Percentiles rank a stretch among this genome's conserved stretches.
Conservation (phyloP, 2,329 filamentous ascomycete genomes). For the Xylariaceae sp. region DNA sequence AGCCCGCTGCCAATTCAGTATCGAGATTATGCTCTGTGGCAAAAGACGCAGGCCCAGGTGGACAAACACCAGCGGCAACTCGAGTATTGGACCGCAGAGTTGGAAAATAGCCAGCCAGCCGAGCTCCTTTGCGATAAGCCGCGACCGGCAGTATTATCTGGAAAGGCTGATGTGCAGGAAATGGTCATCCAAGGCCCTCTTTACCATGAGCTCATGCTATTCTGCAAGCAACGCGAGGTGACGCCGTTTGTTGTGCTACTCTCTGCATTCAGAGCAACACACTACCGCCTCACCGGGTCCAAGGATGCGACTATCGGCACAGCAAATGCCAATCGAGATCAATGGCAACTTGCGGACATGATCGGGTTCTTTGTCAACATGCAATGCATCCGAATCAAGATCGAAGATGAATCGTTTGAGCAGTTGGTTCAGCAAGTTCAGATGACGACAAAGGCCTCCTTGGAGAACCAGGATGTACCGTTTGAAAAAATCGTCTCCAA, state of each 20-base stretch:
- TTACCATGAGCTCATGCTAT: background rate
- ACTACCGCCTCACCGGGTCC: slow-evolving; percentile 13
- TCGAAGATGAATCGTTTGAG: slow-evolving; percentile 12
- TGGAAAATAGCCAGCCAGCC: slow-evolving; percentile 6
- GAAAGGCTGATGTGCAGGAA: background rate
- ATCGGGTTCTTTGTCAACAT: slow-evolving; percentile 14
- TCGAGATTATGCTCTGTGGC: slow-evolving; percentile 6
- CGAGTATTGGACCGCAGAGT: slow-evolving; percentile 6
- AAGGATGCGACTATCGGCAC: slow-evolving; percentile 13
- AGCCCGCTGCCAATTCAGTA: slow-evolving; percentile 6
- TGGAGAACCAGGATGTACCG: slow-evolving; percentile 11
- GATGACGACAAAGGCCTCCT: background rate
- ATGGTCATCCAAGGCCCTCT: background rate
- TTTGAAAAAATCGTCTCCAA: slow-evolving; percentile 8
- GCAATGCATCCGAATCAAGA: slow-evolving; percentile 6
- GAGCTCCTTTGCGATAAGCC: slow-evolving; percentile 6
- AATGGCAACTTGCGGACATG: background rate
- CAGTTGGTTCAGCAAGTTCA: slow-evolving; percentile 7
- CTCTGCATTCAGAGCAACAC: slow-evolving; percentile 12
- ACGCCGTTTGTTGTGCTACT: slow-evolving; percentile 12
- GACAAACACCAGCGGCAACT: slow-evolving; percentile 4
- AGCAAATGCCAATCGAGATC: slow-evolving; percentile 9
- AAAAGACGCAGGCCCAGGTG: background rate
- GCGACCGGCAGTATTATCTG: slow-evolving; percentile 3
- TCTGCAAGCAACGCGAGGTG: slow-evolving; percentile 2